Conservation (phyloP, 1,284 basidiomycete species). For the Rhodotorula sp. region DNA sequence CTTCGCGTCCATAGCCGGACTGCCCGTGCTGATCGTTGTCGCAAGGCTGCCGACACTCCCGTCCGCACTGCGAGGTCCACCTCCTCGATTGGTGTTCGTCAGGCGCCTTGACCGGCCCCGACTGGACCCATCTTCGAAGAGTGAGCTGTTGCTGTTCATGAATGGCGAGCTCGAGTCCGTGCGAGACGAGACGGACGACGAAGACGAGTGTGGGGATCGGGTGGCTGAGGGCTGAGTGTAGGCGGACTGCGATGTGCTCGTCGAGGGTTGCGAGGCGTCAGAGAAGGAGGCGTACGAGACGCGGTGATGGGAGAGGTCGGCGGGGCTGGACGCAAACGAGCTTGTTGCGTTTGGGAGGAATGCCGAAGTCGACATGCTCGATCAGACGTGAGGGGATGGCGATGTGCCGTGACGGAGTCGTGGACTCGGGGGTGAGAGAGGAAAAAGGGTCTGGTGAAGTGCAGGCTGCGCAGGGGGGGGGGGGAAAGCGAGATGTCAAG, state of each 20-base stretch:
- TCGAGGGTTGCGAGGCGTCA: background rate
- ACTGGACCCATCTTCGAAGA: background rate
- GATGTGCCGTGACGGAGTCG: background rate
- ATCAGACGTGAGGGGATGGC: background rate
- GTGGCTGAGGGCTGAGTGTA: background rate
- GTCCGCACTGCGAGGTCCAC: background rate
- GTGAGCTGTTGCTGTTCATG: background rate
- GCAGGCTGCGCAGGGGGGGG: no score
- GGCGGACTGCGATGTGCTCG: background rate
- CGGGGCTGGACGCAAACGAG: background rate
- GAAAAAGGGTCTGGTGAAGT: background rate
- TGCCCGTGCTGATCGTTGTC: conserved; percentile 16
- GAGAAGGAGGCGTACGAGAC: background rate
- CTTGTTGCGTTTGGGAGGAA: background rate
- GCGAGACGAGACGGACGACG: background rate
- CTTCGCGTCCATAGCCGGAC: background rate
- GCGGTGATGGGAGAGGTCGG: background rate
- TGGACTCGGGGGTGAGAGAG: background rate
- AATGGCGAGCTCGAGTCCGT: background rate
- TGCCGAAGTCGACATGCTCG: background rate
- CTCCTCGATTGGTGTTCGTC: background rate
- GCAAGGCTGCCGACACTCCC: conserved; percentile 23
- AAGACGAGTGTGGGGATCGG: conserved; percentile 1
- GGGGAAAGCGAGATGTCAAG: no score
- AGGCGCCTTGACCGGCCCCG: background rate